These are phyloP conservation scores for Teratosphaeria pseudoeucalypti DNA, from an alignment of 2,329 filamentous ascomycete genomes.

Conservation along the genomic window DNA sequence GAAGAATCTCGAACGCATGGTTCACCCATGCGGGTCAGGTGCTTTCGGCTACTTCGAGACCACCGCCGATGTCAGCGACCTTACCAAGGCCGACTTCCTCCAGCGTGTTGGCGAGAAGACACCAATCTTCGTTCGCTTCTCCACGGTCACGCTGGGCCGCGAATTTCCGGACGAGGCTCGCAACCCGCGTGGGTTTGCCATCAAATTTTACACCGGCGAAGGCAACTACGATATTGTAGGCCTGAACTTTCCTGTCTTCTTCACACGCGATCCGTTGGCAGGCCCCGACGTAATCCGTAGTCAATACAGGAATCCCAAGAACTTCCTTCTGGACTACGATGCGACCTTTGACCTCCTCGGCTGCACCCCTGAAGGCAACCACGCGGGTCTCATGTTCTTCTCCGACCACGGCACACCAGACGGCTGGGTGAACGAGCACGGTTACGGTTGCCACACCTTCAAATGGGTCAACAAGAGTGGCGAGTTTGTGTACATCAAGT, in stretches of 20 bases:
- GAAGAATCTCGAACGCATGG: conserved; percentile 34
- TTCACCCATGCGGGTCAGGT: conserved; percentile 33
- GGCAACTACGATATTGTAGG: conserved; percentile 41
- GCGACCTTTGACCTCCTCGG: conserved; percentile 41
- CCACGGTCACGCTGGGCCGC: conserved; percentile 34
- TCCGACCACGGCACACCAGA: conserved; percentile 40
- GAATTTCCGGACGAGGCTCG: conserved; percentile 37
- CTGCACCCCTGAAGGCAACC: conserved; percentile 39
- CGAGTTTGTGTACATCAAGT: conserved; percentile 43
- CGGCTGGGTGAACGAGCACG: conserved; percentile 34
- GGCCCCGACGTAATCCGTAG: conserved; percentile 35
- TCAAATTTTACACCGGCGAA: conserved; percentile 41
- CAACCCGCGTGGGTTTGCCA: conserved; percentile 39
- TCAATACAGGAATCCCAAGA: conserved; percentile 37
- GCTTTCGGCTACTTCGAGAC: conserved; percentile 39
- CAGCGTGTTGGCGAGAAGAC: conserved; percentile 32
- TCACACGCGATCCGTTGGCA: conserved; percentile 23
- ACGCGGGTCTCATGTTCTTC: conserved; percentile 40
- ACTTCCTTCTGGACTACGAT: conserved; percentile 41
- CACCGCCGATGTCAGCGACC: conserved; percentile 28
- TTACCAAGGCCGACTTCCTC: conserved; percentile 35
- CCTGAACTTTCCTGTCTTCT: conserved; percentile 41
- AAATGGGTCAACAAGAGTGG: conserved; percentile 35
- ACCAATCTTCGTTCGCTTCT: conserved; percentile 35
- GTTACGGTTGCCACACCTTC: conserved; percentile 31